Evolutionary conservation across 768 basidiomycete genomes (phyloP), one percentile per base, ranked within the genome.

Genomic region (Leccinum fibrillosum): DNA sequence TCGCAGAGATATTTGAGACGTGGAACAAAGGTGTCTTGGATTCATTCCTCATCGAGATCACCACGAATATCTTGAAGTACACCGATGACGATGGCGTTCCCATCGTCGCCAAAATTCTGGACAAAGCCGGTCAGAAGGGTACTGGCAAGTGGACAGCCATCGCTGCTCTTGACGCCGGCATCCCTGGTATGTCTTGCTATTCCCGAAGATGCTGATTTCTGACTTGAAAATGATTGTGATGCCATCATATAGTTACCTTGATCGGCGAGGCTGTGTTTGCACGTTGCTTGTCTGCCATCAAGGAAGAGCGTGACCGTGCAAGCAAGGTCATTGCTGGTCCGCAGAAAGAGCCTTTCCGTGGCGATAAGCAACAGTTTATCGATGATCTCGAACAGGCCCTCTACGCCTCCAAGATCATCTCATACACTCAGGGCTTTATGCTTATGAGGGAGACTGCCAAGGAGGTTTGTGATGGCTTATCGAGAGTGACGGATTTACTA

Each of bases 131-230:
- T 39, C 97, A 99, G 76, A 99, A 99, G 78, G 97, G 97, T 71
- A 99, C 97, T 62, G 94, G 97, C 58, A 99, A 99, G 78, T 99
- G 97, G 97, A 99, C 97, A 56, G 97, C 97, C 57, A 90, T 98
- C 68, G 88, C 88, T 66, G 97, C 97, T 59, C 86, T 99, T 64
- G 97, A 99, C 54, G 88, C 92, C 64, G 94, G 92, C 67, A 88
- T 83, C 59, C 82, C 91, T 47, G 92, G 92, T 90, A 62, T 60
- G 85, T 73, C 28, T 50, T 55, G 47, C 13, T 49, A 52, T 56
- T 49, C 39, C 61, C 54, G 39, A 60, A 42, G 21, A 44, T 53
- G 56, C 35, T 45, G 26, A 49, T 52, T 51, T 54, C 21, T 52
- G 23, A 52, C 53, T 34, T 34, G 48, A 56, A 62, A 44, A 62